Evolutionary conservation across 352 stramenopile genomes (phyloP), one percentile per base, ranked within the genome.

Genomic region (Phytophthora pluvialis): DNA sequence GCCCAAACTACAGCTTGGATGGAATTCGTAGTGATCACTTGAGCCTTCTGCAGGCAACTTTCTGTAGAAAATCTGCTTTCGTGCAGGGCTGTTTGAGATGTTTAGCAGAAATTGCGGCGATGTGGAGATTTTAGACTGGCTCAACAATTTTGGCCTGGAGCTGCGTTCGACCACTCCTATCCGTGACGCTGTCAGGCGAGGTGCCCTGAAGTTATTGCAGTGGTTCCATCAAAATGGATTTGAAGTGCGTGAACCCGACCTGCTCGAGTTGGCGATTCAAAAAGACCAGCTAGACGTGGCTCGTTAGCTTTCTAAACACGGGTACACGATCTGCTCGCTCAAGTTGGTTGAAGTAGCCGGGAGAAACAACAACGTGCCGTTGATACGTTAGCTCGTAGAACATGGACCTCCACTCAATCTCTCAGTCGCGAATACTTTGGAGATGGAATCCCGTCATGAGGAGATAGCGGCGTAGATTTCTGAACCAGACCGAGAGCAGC

Each of bases 101-200:
- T 40, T 13, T 59, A 4, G 50, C 35, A 10, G 16, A 59, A 18
- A 49, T 40, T 21, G 38, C 39, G 42, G 29, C 10, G 16, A 43
- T 25, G 36, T 60, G 28, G 38, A 42, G 10, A 50, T 60, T 2
- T 44, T 60, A 10, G 16, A 60, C 42, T 60, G 53, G 53, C 3
- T 47, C 2, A 39, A 45, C 1, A 42, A 28, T 12, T 45, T 62
- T 16, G 42, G 31, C 10, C 43, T 52, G 3, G 7, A 62, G 25
- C 16, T 62, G 31, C n/a, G 35, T 3, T 38, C 54, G 16, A 13
- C 13, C 3, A 35, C 25, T 38, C 42, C 29, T 5, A 53, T 62
- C 5, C 40, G 42, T 31, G 25, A 45, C 3, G 32, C 29, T 31
- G 32, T 44, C 13, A n/a, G 3, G 3, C 32, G 9, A 28, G 54